phyloP scores from a whole-genome alignment of 768 basidiomycete species.

The Amanita molliuscula region DNA sequence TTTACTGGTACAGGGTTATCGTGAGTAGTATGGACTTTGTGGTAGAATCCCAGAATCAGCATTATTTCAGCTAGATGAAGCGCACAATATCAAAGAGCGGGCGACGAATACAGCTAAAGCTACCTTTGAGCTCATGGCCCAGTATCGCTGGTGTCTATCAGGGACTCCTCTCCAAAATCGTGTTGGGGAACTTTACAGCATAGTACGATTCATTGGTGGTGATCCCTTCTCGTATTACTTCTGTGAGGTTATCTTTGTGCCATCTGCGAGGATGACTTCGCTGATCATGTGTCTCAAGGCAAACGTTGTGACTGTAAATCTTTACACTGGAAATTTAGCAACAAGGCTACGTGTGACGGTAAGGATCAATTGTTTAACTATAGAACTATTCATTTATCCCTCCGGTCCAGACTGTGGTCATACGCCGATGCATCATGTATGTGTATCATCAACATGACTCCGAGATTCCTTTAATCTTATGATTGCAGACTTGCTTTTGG shows the following conservation, averaged over 20 bases:
- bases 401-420: constrained; percentile 60
- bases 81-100: constrained; percentile 97
- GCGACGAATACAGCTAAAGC: constrained; percentile 93
- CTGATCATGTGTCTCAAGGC: constrained; percentile 30
- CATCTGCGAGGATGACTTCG: background rate
- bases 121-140: constrained; percentile 78
- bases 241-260: constrained; percentile 38
- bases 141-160: constrained; percentile 90
- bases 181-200: constrained; percentile 97
- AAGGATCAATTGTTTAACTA: constrained; percentile 11
- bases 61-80: constrained; percentile 69
- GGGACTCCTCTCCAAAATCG: constrained; percentile 96
- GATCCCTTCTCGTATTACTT: constrained; percentile 91
- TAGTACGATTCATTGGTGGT: constrained; percentile 86
- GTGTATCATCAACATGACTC: constrained; percentile 22
- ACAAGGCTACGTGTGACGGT: constrained; percentile 82
- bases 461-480: constrained; percentile 6
- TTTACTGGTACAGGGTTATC: constrained; percentile 78
- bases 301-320: constrained; percentile 92
- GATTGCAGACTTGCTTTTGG: constrained; percentile 81
- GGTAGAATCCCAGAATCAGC: background rate
- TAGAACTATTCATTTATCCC: background rate
- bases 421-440: constrained; percentile 73
- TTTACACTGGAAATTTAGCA: constrained; percentile 86
- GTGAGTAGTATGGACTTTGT: constrained; percentile 27